These are phyloP conservation scores for Pistacia integerrima DNA, from an alignment of 345 rosid species.

Conservation along the genomic window DNA sequence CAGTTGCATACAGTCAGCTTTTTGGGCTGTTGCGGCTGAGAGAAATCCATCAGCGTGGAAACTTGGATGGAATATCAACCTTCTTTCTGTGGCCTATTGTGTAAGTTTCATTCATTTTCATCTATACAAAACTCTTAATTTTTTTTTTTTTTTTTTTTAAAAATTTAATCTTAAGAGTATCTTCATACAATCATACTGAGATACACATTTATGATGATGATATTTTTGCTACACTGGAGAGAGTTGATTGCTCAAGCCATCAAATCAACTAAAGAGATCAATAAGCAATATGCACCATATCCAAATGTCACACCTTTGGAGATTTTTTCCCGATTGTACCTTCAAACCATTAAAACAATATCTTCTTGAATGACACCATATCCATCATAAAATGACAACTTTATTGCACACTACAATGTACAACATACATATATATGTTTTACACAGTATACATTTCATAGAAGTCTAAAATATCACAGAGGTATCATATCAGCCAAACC, in stretches of 20 bases:
- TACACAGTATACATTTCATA: too few species aligned
- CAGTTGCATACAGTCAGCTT: constrained; percentile 67
- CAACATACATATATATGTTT: background rate
- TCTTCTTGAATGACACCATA: background rate
- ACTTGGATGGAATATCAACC: constrained; percentile 69
- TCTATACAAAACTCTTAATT: too few species aligned
- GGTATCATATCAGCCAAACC: too few species aligned
- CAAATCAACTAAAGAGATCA: background rate
- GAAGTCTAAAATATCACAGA: too few species aligned
- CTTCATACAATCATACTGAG: too few species aligned
- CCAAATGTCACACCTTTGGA: background rate
- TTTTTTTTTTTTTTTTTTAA: too few species aligned
- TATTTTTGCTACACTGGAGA: background rate
- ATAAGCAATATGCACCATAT: background rate
- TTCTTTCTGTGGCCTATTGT: constrained; percentile 77
- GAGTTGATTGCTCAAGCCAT: background rate
- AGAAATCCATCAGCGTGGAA: constrained; percentile 74
- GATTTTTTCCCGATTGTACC: background rate
- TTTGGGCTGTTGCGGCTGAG: constrained; percentile 62
- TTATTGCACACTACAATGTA: too few species aligned
- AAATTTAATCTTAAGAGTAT: too few species aligned
- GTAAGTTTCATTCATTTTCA: constrained; percentile 36
- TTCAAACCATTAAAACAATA: background rate
- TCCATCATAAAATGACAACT: too few species aligned
- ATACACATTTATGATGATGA: background rate